phyloP scores from a whole-genome alignment of 495 filamentous ascomycete genomes.

The Xylaria longipes region DNA sequence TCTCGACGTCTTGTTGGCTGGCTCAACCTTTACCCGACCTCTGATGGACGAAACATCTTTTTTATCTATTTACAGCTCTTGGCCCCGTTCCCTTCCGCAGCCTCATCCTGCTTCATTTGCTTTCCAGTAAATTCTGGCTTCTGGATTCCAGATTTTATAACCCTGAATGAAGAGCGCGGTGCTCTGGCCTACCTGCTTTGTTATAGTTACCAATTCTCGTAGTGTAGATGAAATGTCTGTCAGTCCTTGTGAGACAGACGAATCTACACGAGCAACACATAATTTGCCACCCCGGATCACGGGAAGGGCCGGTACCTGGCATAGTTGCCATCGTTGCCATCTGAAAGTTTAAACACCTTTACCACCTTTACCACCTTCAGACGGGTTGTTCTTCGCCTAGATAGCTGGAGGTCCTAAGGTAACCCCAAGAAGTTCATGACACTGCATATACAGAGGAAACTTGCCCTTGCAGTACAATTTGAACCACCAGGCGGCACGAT shows the following conservation, averaged over 20 bases:
- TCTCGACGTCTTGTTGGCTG: too few species aligned
- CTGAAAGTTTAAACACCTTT: background rate
- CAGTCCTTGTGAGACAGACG: slow-evolving; percentile 5
- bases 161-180: background rate
- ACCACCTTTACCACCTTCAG: background rate
- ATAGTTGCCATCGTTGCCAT: background rate
- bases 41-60: background rate
- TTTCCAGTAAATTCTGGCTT: background rate
- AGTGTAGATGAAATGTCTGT: background rate
- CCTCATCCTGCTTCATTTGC: background rate
- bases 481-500: background rate
- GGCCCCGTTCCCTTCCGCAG: background rate
- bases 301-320: background rate
- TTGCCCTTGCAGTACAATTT: background rate
- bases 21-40: background rate
- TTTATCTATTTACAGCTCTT: background rate
- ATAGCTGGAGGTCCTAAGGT: background rate
- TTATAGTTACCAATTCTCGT: background rate
- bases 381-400: background rate
- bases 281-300: background rate
- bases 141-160: background rate
- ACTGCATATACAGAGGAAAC: background rate
- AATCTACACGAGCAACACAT: background rate
- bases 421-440: background rate
- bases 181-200: background rate